Conservation (phyloP, 1,284 basidiomycete species). For the Melanopsichium pennsylvanicum region DNA sequence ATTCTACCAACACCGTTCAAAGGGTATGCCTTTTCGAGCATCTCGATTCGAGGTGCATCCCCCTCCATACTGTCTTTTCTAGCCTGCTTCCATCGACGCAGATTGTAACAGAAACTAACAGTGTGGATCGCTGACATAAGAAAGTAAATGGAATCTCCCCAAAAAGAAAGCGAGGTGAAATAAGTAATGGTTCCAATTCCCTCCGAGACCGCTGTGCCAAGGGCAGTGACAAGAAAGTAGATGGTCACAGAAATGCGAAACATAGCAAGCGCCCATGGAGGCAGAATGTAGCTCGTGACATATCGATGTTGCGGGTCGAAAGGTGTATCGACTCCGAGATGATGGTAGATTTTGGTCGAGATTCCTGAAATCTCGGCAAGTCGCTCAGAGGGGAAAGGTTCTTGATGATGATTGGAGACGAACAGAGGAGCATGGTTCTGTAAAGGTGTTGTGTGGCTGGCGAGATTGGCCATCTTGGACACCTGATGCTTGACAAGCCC, state of each 20-base stretch:
- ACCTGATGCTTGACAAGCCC: not conserved
- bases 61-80: not conserved
- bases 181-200: constrained; percentile 49
- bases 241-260: constrained; percentile 70
- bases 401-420: not conserved
- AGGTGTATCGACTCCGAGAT: constrained; percentile 60
- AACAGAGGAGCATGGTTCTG: constrained; percentile 6
- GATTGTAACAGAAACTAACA: constrained; percentile 12
- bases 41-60: constrained; percentile 10
- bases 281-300: constrained; percentile 73
- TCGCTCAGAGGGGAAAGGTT: not conserved
- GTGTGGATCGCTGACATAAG: constrained; percentile 41
- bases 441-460: constrained; percentile 17
- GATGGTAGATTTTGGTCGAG: constrained; percentile 48
- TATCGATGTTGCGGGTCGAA: constrained; percentile 72
- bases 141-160: constrained; percentile 40
- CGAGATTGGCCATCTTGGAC: constrained; percentile 30
- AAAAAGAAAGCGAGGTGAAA: constrained; percentile 35
- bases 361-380: constrained; percentile 24
- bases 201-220: constrained; percentile 66
- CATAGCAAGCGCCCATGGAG: constrained; percentile 69
- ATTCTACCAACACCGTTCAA: constrained; percentile 16
- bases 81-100: constrained; percentile 23
- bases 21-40: constrained; percentile 39
- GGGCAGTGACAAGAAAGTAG: constrained; percentile 70